Evolutionary conservation across 1,284 basidiomycete species (phyloP), one percentile per base, ranked within the genome.

Genomic region (Trichosporon sp.): DNA sequence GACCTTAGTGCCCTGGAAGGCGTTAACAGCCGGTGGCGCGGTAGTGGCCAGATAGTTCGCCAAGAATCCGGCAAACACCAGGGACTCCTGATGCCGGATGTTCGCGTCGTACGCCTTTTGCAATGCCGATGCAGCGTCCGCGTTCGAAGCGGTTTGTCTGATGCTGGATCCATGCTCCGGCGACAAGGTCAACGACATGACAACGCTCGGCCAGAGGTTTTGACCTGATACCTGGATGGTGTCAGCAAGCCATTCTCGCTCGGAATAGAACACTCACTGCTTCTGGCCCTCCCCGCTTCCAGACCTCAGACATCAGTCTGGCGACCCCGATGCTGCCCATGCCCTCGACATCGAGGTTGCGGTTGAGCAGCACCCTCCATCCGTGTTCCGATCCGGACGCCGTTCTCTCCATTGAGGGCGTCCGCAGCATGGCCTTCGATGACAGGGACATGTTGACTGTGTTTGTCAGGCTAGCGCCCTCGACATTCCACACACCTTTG

Each of bases 271-370:
- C 51, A 75, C 79, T 75, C 65, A 81, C 80, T 8, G 73, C 67
- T 38, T 75, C 76, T 2, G 78, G 79, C 7, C 80, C 80, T 9
- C 80, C 80, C 31, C 80, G 65, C 65, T 76, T 77, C 80, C 80
- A 81, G 0, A 81, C 75, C 63, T 81, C 80, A 15, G 76, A 74
- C 62, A 81, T 64, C 1, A 81, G 66, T 27, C 75, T 69, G 2
- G 75, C 74, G 0, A 80, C 75, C 1, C 72, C 70, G 2, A 81
- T 71, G 35, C 70, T 66, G n/a, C 80, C 80, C 0, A 80, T 76
- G 5, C 76, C 78, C n/a, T 81, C 79, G 4, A 81, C 75, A 13
- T 80, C 77, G 3, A 81, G 72, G 7, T 75, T 72, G 62, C 77
- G 78, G 3, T 72, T 73, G 38, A 81, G 65, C 12, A 77, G 73